phyloP scores from a whole-genome alignment of 2,329 filamentous ascomycete genomes.

The Myrmaecium sp. region DNA sequence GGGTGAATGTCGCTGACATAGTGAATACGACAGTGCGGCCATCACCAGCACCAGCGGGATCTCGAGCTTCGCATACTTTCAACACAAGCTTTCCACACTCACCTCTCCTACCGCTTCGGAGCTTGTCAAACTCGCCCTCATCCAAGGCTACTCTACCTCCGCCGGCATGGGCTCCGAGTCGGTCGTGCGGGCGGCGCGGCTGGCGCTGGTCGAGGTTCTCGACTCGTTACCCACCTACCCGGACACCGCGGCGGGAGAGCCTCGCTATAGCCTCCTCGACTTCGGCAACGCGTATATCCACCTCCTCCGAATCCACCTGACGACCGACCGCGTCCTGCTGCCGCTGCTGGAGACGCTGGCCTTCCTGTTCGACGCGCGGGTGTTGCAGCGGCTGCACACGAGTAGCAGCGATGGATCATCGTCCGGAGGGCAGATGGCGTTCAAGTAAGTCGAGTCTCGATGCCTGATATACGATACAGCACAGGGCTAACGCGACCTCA shows the following conservation, averaged over 20 bases:
- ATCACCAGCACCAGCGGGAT: slow-evolving; percentile 18
- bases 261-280: slow-evolving; percentile 11
- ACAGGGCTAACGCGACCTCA: neutral
- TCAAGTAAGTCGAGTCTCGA: slow-evolving; percentile 30
- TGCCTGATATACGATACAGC: neutral
- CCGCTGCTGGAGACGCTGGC: slow-evolving; percentile 61
- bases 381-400: slow-evolving; percentile 21
- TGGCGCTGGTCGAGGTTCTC: slow-evolving; percentile 38
- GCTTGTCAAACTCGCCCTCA: slow-evolving; percentile 24
- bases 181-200: slow-evolving; percentile 50
- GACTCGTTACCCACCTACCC: slow-evolving; percentile 9
- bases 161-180: slow-evolving; percentile 66
- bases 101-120: neutral
- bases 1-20: neutral
- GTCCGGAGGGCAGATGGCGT: too few relatives aligned
- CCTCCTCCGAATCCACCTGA: slow-evolving; percentile 14
- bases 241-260: neutral
- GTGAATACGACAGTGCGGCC: slow-evolving; percentile 4
- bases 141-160: slow-evolving; percentile 54
- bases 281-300: slow-evolving; percentile 12
- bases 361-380: slow-evolving; percentile 42
- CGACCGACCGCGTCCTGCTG: slow-evolving; percentile 53
- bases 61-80: slow-evolving; percentile 46
- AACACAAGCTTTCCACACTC: slow-evolving; percentile 27
- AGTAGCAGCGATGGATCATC: slow-evolving; percentile 8